Evolutionary conservation across 768 basidiomycete species (phyloP).

Genomic region (Phanerochaete sordida): DNA sequence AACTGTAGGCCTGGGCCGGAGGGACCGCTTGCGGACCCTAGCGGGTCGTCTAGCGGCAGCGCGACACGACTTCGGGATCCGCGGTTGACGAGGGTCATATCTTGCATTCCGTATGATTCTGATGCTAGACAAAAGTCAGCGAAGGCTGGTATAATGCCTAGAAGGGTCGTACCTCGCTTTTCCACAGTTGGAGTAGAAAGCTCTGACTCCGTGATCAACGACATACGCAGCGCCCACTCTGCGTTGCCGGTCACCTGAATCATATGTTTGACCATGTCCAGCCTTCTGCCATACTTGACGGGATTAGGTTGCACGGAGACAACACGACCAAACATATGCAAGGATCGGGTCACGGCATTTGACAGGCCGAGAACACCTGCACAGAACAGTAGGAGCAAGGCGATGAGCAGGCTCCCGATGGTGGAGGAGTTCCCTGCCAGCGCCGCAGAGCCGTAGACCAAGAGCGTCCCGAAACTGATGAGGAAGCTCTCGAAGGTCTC

Average conservation of each 20-base stretch:
- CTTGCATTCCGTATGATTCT: neutral
- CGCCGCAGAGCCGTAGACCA: conserved; percentile 11
- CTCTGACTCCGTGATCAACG: neutral
- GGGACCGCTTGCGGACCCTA: neutral
- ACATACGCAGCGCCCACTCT: conserved; percentile 8
- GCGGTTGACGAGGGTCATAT: neutral
- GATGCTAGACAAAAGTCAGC: neutral
- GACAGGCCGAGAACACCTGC: conserved; percentile 7
- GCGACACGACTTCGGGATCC: neutral
- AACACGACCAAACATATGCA: conserved; percentile 8
- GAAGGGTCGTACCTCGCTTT: neutral
- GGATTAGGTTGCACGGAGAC: neutral
- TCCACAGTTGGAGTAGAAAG: neutral
- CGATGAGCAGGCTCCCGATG: conserved; percentile 6
- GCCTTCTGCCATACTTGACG: neutral
- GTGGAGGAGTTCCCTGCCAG: conserved; percentile 5
- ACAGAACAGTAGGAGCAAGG: conserved; percentile 3
- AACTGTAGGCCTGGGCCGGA: neutral
- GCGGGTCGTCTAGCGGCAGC: neutral
- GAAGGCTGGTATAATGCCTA: neutral
- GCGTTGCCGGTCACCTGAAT: neutral
- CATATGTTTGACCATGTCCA: conserved; percentile 4
- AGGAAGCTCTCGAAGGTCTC: neutral
- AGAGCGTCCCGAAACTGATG: conserved; percentile 6
- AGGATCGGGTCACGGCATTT: conserved; percentile 3